These are phyloP conservation scores for Bryum argenteum DNA, from an alignment of 225 moss, liverwort and hornwort species.

Conservation along the genomic window DNA sequence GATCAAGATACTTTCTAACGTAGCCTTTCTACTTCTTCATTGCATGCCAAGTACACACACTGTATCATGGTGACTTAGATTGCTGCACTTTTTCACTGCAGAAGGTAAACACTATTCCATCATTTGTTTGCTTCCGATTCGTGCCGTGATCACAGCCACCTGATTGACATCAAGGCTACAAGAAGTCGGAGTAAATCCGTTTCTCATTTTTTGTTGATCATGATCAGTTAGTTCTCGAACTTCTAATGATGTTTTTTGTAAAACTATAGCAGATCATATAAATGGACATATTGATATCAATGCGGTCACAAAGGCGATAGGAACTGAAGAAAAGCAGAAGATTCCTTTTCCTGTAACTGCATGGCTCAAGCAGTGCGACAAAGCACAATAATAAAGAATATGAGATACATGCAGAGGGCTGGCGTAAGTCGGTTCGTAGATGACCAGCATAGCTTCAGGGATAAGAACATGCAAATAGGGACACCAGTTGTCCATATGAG, in stretches of 20 bases:
- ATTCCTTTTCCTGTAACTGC: not conserved
- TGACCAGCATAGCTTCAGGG: not conserved
- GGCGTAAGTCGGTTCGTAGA: not conserved
- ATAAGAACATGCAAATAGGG: not conserved
- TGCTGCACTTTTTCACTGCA: not conserved
- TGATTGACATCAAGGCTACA: not conserved
- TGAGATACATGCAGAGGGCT: not conserved
- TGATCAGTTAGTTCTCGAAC: too few relatives aligned
- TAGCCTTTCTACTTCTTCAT: constrained; percentile 4
- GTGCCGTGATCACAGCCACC: not conserved
- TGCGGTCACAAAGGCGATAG: not conserved
- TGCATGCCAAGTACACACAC: not conserved
- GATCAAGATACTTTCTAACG: not conserved
- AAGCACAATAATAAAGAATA: not conserved
- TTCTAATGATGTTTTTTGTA: too few relatives aligned
- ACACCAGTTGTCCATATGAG: not conserved
- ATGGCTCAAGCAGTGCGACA: not conserved
- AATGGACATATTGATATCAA: not conserved
- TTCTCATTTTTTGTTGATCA: too few relatives aligned
- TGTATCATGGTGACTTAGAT: not conserved
- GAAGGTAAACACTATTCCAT: not conserved
- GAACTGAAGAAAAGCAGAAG: not conserved
- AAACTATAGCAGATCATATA: not conserved
- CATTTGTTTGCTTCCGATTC: not conserved
- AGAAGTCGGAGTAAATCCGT: too few relatives aligned